Evolutionary conservation across 2,329 filamentous ascomycete species (phyloP), one percentile per base, ranked within the genome.

Genomic region (Cladosporium austrohemisphaericum): DNA sequence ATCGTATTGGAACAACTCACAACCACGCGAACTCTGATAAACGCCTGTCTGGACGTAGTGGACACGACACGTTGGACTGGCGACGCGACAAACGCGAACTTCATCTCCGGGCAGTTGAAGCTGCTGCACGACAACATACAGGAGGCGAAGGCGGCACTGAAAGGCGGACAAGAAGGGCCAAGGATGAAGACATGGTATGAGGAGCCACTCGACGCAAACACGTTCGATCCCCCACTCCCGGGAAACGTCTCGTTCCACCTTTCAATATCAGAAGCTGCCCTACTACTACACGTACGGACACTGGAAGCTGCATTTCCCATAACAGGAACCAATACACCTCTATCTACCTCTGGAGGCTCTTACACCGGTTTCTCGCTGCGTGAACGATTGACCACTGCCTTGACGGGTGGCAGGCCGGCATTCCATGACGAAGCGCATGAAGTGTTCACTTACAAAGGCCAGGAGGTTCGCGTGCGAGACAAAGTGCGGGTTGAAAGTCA

Each of bases 401-500:
- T 76, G 1, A 73, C 73, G 11, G 72, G 67, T 10, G 52, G 52
- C 8, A 65, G 67, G 51, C 58, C 64, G 3, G 71, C 68, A 10
- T 58, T 61, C 5, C 74, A 77, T 55, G 74, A 76, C 44, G 92
- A 97, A 68, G 83, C 84, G 55, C 86, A 92, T 52, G 78, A 83
- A 29, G 72, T 86, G 0, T 96, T 95, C 66, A 74, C 72, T 3
- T 96, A 79, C 68, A 73, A 72, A 11, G 79, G 80, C 4, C 77
- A 82, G 49, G 83, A 93, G 53, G 90, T 96, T 2, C 85, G 82
- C 55, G 92, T 97, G 37, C 83, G 85, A 57, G 92, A 96, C 66
- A 96, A 96, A 71, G 80, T 95, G 4, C 78, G 86, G 32, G 85
- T 96, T 2, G 91, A 95, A 68, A 92, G 83, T 60, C 88, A 90